Conservation (phyloP, 805 yeast genomes). For the Wickerhamiella occidentalis region DNA sequence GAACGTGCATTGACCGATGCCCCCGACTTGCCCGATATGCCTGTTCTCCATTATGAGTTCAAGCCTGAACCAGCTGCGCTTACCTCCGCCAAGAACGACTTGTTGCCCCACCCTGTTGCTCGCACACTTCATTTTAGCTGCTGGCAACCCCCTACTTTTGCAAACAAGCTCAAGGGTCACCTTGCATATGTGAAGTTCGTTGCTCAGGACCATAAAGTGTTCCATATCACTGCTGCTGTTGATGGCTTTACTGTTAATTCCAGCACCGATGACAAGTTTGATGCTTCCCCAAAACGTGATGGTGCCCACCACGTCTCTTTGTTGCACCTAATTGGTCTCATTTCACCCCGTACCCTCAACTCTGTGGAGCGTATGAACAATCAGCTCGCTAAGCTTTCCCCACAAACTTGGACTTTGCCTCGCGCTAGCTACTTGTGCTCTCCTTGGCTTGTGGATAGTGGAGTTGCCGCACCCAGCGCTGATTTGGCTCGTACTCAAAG, state of each 20-base stretch:
- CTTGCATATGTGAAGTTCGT: constrained; percentile 60
- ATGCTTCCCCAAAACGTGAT: constrained; percentile 38
- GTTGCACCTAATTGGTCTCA: constrained; percentile 44
- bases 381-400: constrained; percentile 17
- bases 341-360: constrained; percentile 57
- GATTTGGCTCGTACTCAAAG: constrained; percentile 55
- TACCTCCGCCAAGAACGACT: constrained; percentile 14
- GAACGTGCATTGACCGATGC: constrained; percentile 14
- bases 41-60: constrained; percentile 15
- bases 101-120: constrained; percentile 29
- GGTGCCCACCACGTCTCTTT: constrained; percentile 39
- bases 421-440: constrained; percentile 46
- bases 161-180: constrained; percentile 57
- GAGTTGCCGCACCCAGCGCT: constrained; percentile 14
- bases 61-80: constrained; percentile 2
- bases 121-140: constrained; percentile 58
- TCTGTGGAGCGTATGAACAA: constrained; percentile 45
- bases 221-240: constrained; percentile 64
- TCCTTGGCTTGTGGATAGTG: constrained; percentile 60
- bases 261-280: constrained; percentile 55
- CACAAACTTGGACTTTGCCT: constrained; percentile 37
- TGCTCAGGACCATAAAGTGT: constrained; percentile 70
- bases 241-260: constrained; percentile 71
- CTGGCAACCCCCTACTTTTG: constrained; percentile 77
- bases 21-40: constrained; percentile 14